Base-by-base conservation (phyloP, 2,329 filamentous ascomycete species). In the Epichloe amarillans region DNA sequence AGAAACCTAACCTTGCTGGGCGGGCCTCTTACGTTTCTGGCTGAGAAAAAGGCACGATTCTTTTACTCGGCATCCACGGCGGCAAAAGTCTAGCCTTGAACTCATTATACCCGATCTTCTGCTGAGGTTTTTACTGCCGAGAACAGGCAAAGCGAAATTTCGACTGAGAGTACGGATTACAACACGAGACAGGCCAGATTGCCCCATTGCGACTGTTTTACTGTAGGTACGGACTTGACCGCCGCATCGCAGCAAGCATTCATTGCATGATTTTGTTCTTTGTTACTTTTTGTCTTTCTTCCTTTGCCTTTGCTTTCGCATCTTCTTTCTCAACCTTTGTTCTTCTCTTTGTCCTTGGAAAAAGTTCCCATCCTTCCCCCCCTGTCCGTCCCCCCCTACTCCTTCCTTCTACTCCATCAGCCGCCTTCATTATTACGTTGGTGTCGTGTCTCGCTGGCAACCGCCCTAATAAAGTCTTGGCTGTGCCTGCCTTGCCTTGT, bases 381-480 rank as follows among this genome's bases (percentile, higher is more conserved):
- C 26, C 8, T 26, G 7, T 2, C 8, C 8, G 7, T 2, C 8
- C 3, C 42, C 5, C 14, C 19, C 21, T 45, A 10, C 23, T 10
- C 23, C 23, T 44, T 17, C 11, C 42, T 19, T 44, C 30, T 15
- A 4, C 30, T 47, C 10, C 30, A 8, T 10, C 14, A 15, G 21
- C 40, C 23, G 23, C 21, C 5, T 19, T 33, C n/a, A 30, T 12
- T 7, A 47, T 4, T 36, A 42, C 39, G 39, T 37, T 37, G 15
- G 38, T 26, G 45, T 38, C 45, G 33, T 30, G 30, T 46, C 30
- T 12, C 26, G 30, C 7, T 11, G 21, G 45, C 19, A 35, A 38
- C 19, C 45, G 45, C 45, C 37, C 37, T 23, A 17, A 36, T 23
- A 40, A 36, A 42, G 47, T 26, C 48, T 50, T 50, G 48, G 48